Evolutionary conservation across 2,329 filamentous ascomycete species (phyloP), one percentile per base, ranked within the genome.

Genomic region (Trichoderma asperellum): DNA sequence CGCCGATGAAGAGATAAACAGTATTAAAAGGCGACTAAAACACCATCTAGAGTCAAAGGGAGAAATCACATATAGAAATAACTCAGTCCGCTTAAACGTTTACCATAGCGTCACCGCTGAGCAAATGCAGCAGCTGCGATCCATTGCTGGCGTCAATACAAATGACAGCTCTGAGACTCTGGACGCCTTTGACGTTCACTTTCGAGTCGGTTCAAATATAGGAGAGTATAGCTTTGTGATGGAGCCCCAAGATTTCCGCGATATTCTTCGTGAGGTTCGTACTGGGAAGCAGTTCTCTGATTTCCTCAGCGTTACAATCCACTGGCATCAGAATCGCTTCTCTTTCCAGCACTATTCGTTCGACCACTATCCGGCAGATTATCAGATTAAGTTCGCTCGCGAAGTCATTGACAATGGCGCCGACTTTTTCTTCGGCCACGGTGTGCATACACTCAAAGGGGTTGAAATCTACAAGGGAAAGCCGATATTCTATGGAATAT

Each of bases 251-350:
- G 64, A 68, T 18, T 37, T 58, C n/a, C 55, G 56, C 11, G 64
- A 68, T 3, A 53, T 68, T 16, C 64, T 68, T n/a, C 64, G 64
- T 2, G 64, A 68, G n/a, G 64, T 68, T 6, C 64, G 64, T 14
- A 40, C 56, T 16, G 64, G 64, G 27, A 68, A 68, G 18, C 64
- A 68, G 5, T 68, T 68, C 10, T 59, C 64, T 2, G 64, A 68
- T 27, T 60, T 68, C n/a, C 43, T 68, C 21, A 53, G 40, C 18
- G 64, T 68, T 7, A 68, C 64, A 8, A 43, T 68, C 16, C 64
- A 68, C 34, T 68, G 64, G 64, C 64, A 68, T 27, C 64, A 68
- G 16, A 68, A 68, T 27, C 64, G 64, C 2, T 68, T 68, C 10
- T 68, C 64, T 6, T 68, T 68, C 43, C 64, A 68, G 32, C 55